Evolutionary conservation across 352 stramenopile genomes (phyloP).

Genomic region (Phytophthora aleatoria): DNA sequence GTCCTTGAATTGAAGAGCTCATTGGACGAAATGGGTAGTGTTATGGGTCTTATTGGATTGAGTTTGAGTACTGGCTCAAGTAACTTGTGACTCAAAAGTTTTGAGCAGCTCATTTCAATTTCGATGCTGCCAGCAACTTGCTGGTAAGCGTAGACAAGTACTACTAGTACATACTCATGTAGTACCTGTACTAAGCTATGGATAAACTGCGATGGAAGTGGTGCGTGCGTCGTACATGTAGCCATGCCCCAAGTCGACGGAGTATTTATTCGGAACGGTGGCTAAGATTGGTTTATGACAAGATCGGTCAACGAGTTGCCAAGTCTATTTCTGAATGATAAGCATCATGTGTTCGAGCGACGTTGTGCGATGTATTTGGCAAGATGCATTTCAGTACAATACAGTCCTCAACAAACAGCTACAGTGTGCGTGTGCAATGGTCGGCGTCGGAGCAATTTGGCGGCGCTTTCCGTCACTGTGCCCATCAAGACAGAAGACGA

Average conservation of each 20-base stretch:
- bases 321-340: constrained; percentile 21
- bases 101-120: too few species aligned
- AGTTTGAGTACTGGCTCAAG: neutral
- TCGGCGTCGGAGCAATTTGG: constrained; percentile 15
- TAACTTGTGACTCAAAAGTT: neutral
- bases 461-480: constrained; percentile 5
- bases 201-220: too few species aligned
- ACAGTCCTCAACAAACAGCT: constrained; percentile 1
- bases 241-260: neutral
- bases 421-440: constrained; percentile 8
- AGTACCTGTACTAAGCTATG: too few species aligned
- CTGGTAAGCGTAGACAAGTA: too few species aligned
- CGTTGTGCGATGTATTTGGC: constrained; percentile 18
- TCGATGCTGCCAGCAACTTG: too few species aligned
- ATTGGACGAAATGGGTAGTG: neutral
- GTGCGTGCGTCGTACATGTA: neutral
- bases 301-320: neutral
- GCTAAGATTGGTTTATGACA: neutral
- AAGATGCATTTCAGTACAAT: constrained; percentile 22
- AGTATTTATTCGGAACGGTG: too few species aligned
- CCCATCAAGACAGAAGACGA: constrained; percentile 12
- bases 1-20: neutral
- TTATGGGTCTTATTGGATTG: neutral
- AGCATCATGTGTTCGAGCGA: constrained; percentile 9
- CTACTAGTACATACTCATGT: too few species aligned